Evolutionary conservation across 371 early-diverging fungal genomes (phyloP).

Genomic region (Mortierella sp.): DNA sequence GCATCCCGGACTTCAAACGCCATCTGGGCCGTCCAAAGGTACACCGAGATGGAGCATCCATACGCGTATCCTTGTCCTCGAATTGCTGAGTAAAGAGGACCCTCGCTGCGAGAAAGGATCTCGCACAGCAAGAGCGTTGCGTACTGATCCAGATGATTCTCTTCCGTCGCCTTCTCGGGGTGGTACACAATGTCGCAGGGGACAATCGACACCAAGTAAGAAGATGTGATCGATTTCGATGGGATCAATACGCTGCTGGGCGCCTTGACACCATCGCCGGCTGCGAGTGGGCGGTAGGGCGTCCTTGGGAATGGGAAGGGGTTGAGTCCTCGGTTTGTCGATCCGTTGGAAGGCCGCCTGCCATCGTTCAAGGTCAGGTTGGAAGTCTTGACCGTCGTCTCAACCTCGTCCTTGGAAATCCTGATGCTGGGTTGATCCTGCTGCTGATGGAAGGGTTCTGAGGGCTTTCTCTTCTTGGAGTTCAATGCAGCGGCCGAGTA

Average conservation of each 20-base stretch:
- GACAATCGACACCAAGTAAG: conserved; percentile 46
- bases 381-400: conserved; percentile 38
- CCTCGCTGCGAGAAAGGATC: conserved; percentile 76
- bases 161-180: conserved; percentile 40
- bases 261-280: conserved; percentile 10
- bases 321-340: background rate
- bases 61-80: conserved; percentile 86
- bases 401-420: conserved; percentile 37
- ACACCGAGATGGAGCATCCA: conserved; percentile 65
- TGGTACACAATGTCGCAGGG: conserved; percentile 59
- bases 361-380: conserved; percentile 37
- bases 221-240: conserved; percentile 52
- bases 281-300: conserved; percentile 39
- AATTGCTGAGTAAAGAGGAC: conserved; percentile 78
- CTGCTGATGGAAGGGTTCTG: conserved; percentile 55
- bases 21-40: conserved; percentile 71
- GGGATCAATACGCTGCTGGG: conserved; percentile 51
- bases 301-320: conserved; percentile 55
- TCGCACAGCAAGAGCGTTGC: conserved; percentile 70
- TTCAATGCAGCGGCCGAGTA: background rate
- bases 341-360: background rate
- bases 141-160: conserved; percentile 55
- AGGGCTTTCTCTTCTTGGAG: conserved; percentile 47
- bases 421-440: conserved; percentile 56
- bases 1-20: conserved; percentile 67